Evolutionary conservation across 2,329 filamentous ascomycete species (phyloP).

Genomic region (Monosporascus cannonballus): DNA sequence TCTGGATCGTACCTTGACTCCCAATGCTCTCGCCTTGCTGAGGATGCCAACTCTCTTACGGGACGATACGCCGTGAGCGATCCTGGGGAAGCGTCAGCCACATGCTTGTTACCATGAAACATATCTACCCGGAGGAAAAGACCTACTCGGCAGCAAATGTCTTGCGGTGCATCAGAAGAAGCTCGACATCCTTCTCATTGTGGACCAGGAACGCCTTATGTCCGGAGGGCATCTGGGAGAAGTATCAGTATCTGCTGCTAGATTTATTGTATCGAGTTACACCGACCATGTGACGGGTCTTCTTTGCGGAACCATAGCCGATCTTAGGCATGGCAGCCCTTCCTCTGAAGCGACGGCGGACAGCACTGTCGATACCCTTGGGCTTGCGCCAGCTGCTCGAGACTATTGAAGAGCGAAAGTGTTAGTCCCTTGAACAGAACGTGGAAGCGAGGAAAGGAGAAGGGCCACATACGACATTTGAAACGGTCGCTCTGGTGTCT

Average conservation of each 20-base stretch:
- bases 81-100: slow-evolving; percentile 50
- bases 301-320: slow-evolving; percentile 98
- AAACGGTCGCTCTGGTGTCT: slow-evolving; percentile 98
- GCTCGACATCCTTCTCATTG: slow-evolving; percentile 93
- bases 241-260: background rate
- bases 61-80: slow-evolving; percentile 95
- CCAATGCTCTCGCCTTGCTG: slow-evolving; percentile 92
- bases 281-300: slow-evolving; percentile 80
- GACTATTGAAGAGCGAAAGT: background rate
- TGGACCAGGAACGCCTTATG: slow-evolving; percentile 99
- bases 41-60: slow-evolving; percentile 99
- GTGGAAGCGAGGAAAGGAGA: slow-evolving; percentile 7
- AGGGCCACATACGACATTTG: slow-evolving; percentile 65
- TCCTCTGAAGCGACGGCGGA: slow-evolving; percentile 95
- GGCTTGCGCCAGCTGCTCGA: slow-evolving; percentile 89
- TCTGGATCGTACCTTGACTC: slow-evolving; percentile 60
- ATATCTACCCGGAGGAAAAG: slow-evolving; percentile 19
- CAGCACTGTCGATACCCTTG: slow-evolving; percentile 99
- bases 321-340: slow-evolving; percentile 98
- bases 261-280: background rate
- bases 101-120: slow-evolving; percentile 31
- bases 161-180: slow-evolving; percentile 99
- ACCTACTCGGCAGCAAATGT: slow-evolving; percentile 97
- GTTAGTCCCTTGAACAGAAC: background rate
- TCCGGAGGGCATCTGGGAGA: slow-evolving; percentile 73